Conservation (phyloP, 192 early-diverging fungal species). For the Coemansia sp. region DNA sequence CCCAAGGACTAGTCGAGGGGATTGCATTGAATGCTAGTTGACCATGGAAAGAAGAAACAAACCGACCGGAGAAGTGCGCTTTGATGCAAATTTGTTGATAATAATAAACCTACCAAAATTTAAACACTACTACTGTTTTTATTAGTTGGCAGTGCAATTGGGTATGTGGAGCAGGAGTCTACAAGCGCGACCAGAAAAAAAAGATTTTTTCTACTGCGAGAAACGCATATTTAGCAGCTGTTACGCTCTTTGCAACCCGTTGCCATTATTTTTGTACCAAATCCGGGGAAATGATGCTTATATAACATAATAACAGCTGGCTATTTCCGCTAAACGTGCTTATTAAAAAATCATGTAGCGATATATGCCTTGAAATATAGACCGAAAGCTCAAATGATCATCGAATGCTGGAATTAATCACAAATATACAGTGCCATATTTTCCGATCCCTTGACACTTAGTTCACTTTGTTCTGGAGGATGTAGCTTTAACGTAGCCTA, state of each 20-base stretch:
- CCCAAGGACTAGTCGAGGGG: not conserved
- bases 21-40: not conserved
- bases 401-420: not conserved
- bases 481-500: not conserved
- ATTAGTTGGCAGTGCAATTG: not conserved
- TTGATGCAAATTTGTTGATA: no score
- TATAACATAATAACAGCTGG: not conserved
- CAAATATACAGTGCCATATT: not conserved
- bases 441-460: not conserved
- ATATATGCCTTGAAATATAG: not conserved
- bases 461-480: not conserved
- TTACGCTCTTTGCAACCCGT: not conserved
- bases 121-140: not conserved
- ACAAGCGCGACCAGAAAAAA: not conserved
- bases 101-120: not conserved
- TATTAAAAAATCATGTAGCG: slow-evolving; percentile 1
- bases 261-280: slow-evolving; percentile 6
- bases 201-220: not conserved
- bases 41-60: no score
- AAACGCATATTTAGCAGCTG: not conserved
- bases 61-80: no score
- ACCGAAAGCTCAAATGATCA: not conserved
- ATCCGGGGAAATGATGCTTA: slow-evolving; percentile 3
- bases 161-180: not conserved
- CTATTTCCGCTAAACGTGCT: not conserved